These are phyloP conservation scores for Hyaloscypha hepaticicola DNA, from an alignment of 495 filamentous ascomycete species.

Conservation along the genomic window DNA sequence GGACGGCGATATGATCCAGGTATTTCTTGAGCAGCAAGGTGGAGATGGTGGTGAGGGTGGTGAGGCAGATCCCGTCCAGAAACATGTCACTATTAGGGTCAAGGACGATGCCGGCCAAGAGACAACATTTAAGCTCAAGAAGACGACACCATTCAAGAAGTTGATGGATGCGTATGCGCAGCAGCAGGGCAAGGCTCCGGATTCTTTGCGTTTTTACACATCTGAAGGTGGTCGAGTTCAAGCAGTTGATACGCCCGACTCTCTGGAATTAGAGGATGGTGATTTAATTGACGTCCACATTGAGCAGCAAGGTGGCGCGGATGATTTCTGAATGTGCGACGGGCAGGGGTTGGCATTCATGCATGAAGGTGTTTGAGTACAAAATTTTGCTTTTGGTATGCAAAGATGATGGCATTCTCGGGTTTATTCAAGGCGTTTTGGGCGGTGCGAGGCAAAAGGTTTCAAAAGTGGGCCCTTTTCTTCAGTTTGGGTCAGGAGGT, in stretches of 20 bases:
- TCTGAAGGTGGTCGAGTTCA: slow-evolving; percentile 65
- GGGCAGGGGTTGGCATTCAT: not conserved
- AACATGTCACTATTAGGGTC: slow-evolving; percentile 69
- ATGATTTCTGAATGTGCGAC: not conserved
- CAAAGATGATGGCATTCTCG: not conserved
- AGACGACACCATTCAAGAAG: slow-evolving; percentile 71
- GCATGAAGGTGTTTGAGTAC: not conserved
- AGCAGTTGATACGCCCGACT: slow-evolving; percentile 46
- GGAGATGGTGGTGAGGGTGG: slow-evolving; percentile 3
- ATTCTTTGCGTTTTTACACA: slow-evolving; percentile 70
- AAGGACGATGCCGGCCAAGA: slow-evolving; percentile 77
- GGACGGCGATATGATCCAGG: not conserved
- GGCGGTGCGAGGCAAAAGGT: not conserved
- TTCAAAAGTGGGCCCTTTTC: too few relatives aligned
- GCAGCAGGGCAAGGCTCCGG: slow-evolving; percentile 63
- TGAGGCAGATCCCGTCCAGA: not conserved
- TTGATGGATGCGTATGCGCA: slow-evolving; percentile 82
- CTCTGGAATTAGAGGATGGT: slow-evolving; percentile 71
- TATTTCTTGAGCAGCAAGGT: not conserved
- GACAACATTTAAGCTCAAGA: slow-evolving; percentile 85
- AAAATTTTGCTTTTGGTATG: not conserved
- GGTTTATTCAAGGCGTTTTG: too few relatives aligned
- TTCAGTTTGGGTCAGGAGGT: too few relatives aligned
- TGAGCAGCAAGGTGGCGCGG: slow-evolving; percentile 66
- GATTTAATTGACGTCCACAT: slow-evolving; percentile 81